Base-by-base conservation (phyloP, 108 stramenopile species). In the Fragilaria crotonensis region DNA sequence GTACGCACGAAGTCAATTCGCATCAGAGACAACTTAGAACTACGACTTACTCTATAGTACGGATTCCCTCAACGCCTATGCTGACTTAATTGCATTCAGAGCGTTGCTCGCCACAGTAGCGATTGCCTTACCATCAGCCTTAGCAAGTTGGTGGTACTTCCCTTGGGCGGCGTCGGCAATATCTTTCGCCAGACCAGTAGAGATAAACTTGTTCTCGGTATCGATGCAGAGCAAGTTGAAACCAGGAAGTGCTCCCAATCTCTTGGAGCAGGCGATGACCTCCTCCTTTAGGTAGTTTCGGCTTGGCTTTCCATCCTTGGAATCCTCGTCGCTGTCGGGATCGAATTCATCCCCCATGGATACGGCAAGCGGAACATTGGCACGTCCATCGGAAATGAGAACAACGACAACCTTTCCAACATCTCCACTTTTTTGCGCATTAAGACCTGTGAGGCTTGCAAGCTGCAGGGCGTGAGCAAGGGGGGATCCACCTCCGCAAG, bases 401-500 rank as follows among this genome's bases (percentile, higher is more conserved):
- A 96, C 95, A 41, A 96, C 88, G 25, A 97, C 94, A 63, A 96
- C 94, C 83, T 94, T 94, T 46, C 95, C 95, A 52, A 95, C 84
- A 72, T 97, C 96, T 20, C 94, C 94, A 48, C 70, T 85, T 70
- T 95, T 96, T 69, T 90, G 89, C n/a, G 94, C 93, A 63, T 97
- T 97, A 48, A 96, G 28, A 25, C 95, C 97, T 25, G 95, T 96
- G 28, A 93, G 73, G 68, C 78, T 76, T 17, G 95, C 97, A 31
- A 56, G 57, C 62, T 85, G 75, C 1, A 97, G 72, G 14, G 95
- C 94, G 62, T 97, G 85, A 4, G 97, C 97, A 19, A 97, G 72
- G 7, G 97, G 97, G 26, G 91, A 93, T 52, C 97, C 97, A 48
- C 96, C 97, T 44, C 97, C 97, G 59, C 97, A 97, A 5, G 97